Percentiles rank a stretch among this genome's conserved stretches.
These are phyloP conservation scores for Colletotrichum paranaense DNA, from an alignment of 2,329 filamentous ascomycete species.

Conservation along the genomic window DNA sequence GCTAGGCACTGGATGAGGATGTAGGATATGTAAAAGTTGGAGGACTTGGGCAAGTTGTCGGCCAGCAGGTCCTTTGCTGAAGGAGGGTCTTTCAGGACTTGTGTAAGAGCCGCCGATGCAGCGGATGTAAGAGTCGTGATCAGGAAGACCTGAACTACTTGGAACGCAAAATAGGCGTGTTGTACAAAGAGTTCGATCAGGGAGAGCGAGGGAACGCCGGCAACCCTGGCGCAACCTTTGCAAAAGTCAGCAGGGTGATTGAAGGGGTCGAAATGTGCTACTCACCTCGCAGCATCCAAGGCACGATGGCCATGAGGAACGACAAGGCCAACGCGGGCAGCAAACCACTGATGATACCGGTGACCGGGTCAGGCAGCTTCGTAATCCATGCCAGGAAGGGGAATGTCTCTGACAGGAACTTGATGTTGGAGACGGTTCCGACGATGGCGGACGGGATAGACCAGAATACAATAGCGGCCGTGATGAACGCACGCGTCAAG, in stretches of 20 bases:
- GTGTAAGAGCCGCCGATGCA: constrained; percentile 69
- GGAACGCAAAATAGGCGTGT: constrained; percentile 83
- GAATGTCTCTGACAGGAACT: constrained; percentile 72
- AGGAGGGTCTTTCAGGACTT: constrained; percentile 59
- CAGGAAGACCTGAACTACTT: constrained; percentile 87
- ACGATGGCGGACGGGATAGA: constrained; percentile 80
- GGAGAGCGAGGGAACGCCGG: constrained; percentile 77
- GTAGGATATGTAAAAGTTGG: constrained; percentile 92
- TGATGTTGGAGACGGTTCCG: constrained; percentile 86
- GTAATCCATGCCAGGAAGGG: constrained; percentile 81
- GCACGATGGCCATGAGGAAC: constrained; percentile 85
- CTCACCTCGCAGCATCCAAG: constrained; percentile 78
- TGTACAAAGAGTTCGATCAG: constrained; percentile 82
- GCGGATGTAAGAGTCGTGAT: constrained; percentile 83
- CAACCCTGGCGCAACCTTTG: constrained; percentile 73
- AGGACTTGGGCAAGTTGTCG: constrained; percentile 77
- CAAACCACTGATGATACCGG: constrained; percentile 85
- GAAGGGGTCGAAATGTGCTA: constrained; percentile 2
- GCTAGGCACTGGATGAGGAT: constrained; percentile 92
- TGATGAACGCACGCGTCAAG: constrained; percentile 73
- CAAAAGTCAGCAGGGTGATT: constrained; percentile 20
- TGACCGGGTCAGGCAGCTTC: constrained; percentile 73
- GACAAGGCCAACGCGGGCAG: constrained; percentile 83
- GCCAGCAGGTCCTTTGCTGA: constrained; percentile 64
- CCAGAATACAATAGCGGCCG: constrained; percentile 87